Conservation (phyloP, 1,284 basidiomycete genomes). For the Calocybe gambosa region DNA sequence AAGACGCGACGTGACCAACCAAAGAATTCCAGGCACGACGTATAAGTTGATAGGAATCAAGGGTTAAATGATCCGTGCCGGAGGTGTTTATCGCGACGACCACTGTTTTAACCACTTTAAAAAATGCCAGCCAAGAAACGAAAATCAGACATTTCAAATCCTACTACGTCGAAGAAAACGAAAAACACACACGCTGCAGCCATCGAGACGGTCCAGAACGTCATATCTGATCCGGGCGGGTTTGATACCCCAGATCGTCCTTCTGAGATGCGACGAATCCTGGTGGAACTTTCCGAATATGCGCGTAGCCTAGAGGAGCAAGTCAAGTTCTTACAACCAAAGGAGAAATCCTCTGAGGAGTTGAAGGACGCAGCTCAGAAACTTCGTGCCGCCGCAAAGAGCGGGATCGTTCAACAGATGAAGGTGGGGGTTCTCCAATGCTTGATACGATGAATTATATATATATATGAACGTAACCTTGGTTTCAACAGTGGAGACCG, state of each 20-base stretch:
- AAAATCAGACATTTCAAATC: constrained; percentile 25
- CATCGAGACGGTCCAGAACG: constrained; percentile 22
- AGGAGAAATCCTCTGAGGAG: constrained; percentile 34
- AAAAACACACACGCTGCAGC: constrained; percentile 15
- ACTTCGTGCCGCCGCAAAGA: constrained; percentile 36
- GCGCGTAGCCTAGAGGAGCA: constrained; percentile 37
- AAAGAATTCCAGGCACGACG: too few relatives aligned
- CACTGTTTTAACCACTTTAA: too few relatives aligned
- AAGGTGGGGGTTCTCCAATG: constrained; percentile 26
- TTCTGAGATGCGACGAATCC: background rate
- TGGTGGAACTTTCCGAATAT: constrained; percentile 38
- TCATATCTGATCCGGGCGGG: too few relatives aligned
- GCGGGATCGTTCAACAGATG: constrained; percentile 54
- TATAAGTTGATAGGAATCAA: too few relatives aligned
- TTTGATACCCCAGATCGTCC: too few relatives aligned
- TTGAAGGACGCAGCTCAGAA: constrained; percentile 41
- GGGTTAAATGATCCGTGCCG: too few relatives aligned
- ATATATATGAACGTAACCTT: background rate
- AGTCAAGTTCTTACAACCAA: constrained; percentile 25
- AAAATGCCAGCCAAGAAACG: constrained; percentile 31
- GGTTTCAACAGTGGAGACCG: constrained; percentile 39
- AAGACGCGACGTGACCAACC: too few relatives aligned
- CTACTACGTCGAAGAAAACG: constrained; percentile 18
- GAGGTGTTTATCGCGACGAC: too few relatives aligned
- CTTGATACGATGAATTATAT: background rate